A percentile compares a stretch with the other conserved stretches of the same genome.
Evolutionary conservation across 2,329 filamentous ascomycete genomes (phyloP).

Genomic region (Periconia digitata): DNA sequence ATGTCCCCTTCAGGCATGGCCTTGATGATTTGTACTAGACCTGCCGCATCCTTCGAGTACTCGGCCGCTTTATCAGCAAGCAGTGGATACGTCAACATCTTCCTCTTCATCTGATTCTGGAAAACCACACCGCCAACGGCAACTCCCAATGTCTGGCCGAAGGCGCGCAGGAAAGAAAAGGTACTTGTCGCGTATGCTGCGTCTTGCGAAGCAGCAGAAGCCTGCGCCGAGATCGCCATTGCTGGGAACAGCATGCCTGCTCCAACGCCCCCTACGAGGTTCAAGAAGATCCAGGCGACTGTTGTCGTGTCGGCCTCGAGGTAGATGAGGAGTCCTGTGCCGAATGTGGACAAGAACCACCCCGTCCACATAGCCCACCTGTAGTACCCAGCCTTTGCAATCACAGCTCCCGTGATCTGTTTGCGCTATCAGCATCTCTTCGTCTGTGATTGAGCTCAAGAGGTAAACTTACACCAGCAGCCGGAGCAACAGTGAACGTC

Average conservation of each 20-base stretch:
- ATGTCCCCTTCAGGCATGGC: slow-evolving; percentile 53
- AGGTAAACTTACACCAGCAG: slow-evolving; percentile 46
- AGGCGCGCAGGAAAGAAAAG: slow-evolving; percentile 66
- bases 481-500: slow-evolving; percentile 63
- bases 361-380: slow-evolving; percentile 63
- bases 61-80: slow-evolving; percentile 52
- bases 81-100: slow-evolving; percentile 52
- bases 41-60: slow-evolving; percentile 61
- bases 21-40: slow-evolving; percentile 61
- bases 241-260: slow-evolving; percentile 66
- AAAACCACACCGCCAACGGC: slow-evolving; percentile 70
- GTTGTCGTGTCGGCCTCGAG: slow-evolving; percentile 55
- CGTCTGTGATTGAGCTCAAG: background rate
- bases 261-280: slow-evolving; percentile 61
- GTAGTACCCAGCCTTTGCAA: slow-evolving; percentile 60
- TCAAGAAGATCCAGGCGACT: slow-evolving; percentile 61
- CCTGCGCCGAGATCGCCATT: slow-evolving; percentile 66
- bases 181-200: slow-evolving; percentile 64
- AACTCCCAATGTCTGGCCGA: slow-evolving; percentile 67
- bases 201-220: slow-evolving; percentile 58
- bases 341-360: slow-evolving; percentile 62
- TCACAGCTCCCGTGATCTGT: slow-evolving; percentile 54
- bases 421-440: background rate
- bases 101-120: slow-evolving; percentile 63
- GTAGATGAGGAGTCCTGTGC: slow-evolving; percentile 58